Conservation (phyloP, 768 basidiomycete genomes). For the Russula compacta region DNA sequence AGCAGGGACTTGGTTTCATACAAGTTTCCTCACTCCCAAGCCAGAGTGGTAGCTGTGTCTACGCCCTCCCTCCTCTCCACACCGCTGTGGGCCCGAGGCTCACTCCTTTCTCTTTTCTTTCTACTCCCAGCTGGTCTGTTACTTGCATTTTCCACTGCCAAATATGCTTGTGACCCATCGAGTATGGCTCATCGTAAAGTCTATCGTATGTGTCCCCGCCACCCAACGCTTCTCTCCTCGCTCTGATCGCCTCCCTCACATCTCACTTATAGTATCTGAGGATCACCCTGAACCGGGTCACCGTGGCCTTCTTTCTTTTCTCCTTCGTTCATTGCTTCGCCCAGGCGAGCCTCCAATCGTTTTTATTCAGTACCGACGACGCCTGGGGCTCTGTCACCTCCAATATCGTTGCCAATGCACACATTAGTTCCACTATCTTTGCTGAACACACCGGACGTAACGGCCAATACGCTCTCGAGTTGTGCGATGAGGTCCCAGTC, state of each 20-base stretch:
- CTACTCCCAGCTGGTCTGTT: conserved; percentile 10
- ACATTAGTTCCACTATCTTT: conserved; percentile 31
- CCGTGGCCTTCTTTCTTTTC: conserved; percentile 40
- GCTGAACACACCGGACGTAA: conserved; percentile 23
- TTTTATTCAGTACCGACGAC: conserved; percentile 39
- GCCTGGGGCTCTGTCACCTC: conserved; percentile 31
- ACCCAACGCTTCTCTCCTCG: not conserved
- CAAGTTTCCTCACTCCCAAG: too few relatives aligned
- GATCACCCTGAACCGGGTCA: conserved; percentile 27
- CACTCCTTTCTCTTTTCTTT: not conserved
- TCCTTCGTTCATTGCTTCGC: conserved; percentile 42
- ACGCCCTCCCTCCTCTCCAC: not conserved
- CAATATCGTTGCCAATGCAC: conserved; percentile 30
- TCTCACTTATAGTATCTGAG: conserved; percentile 23
- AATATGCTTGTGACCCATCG: not conserved
- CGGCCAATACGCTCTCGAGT: conserved; percentile 26
- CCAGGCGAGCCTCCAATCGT: conserved; percentile 43
- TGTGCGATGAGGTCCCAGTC: conserved; percentile 41
- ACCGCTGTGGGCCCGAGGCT: not conserved
- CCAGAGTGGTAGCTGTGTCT: not conserved
- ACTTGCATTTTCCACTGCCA: not conserved
- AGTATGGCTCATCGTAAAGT: not conserved
- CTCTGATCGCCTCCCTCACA: not conserved
- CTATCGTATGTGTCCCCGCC: not conserved
- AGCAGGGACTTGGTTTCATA: too few relatives aligned